Conservation (phyloP, 768 basidiomycete genomes). For the Lactarius indigo region DNA sequence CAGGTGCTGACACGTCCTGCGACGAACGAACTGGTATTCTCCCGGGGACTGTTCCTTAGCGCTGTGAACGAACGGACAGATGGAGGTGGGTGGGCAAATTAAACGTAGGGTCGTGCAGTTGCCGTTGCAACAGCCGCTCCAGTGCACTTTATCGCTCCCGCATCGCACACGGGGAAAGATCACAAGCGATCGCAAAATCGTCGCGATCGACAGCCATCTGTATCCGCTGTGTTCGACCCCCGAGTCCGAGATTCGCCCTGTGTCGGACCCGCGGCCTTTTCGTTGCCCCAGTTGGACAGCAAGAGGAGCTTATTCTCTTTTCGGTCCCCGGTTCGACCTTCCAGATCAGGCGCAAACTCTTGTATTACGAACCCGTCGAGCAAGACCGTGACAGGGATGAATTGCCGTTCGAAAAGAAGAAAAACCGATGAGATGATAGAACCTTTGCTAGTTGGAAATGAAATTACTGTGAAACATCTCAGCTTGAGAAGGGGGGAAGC, state of each 20-base stretch:
- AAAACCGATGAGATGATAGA: too few species aligned
- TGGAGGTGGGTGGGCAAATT: not conserved
- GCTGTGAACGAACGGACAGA: not conserved
- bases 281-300: not conserved
- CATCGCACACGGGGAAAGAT: not conserved
- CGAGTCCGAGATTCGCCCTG: not conserved
- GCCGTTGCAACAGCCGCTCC: not conserved
- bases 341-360: not conserved
- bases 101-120: not conserved
- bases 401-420: too few species aligned
- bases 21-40: too few species aligned
- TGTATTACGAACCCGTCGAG: too few species aligned
- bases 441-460: not conserved
- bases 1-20: too few species aligned
- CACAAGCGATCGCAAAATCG: not conserved
- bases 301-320: not conserved
- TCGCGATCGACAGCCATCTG: not conserved
- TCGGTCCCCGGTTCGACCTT: not conserved
- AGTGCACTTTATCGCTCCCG: not conserved
- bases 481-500: not conserved
- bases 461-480: not conserved
- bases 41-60: too few species aligned
- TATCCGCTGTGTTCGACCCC: not conserved
- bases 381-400: too few species aligned
- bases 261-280: not conserved